phyloP scores from a whole-genome alignment of 176 grass and related monocot genomes.

The Thalia dealbata region DNA sequence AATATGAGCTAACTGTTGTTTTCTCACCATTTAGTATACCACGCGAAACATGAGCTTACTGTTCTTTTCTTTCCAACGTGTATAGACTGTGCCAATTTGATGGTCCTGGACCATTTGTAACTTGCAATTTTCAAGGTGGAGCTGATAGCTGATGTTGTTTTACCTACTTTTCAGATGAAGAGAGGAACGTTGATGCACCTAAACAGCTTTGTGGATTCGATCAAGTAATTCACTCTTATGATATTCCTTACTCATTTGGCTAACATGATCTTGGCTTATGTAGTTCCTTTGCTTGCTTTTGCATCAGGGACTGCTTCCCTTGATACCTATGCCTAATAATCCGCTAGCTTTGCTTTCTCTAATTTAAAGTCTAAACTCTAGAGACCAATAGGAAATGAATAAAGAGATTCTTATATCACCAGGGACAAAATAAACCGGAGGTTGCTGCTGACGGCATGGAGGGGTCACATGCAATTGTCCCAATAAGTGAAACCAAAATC shows the following conservation, averaged over 20 bases:
- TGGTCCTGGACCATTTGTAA: not conserved
- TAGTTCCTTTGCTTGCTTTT: no score
- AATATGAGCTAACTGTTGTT: not conserved
- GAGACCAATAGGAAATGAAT: not conserved
- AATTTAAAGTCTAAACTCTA: not conserved
- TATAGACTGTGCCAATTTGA: not conserved
- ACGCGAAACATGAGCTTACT: not conserved
- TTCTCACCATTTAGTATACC: not conserved
- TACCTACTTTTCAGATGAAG: constrained; percentile 37
- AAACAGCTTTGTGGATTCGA: constrained; percentile 15
- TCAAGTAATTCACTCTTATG: constrained; percentile 15
- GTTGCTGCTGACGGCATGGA: not conserved
- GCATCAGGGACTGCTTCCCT: not conserved
- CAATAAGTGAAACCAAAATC: constrained; percentile 57
- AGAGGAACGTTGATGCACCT: constrained; percentile 25
- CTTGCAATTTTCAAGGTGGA: not conserved
- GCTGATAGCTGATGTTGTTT: constrained; percentile 6
- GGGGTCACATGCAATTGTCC: constrained; percentile 31
- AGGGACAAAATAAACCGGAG: constrained; percentile 7
- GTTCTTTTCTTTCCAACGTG: not conserved
- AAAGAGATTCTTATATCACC: constrained; percentile 1
- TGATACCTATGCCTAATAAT: not conserved
- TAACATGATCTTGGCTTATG: not conserved
- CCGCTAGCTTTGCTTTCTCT: not conserved
- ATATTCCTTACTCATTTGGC: not conserved